phyloP scores from a whole-genome alignment of 352 stramenopile genomes.

The Globisporangium carolinianum region DNA sequence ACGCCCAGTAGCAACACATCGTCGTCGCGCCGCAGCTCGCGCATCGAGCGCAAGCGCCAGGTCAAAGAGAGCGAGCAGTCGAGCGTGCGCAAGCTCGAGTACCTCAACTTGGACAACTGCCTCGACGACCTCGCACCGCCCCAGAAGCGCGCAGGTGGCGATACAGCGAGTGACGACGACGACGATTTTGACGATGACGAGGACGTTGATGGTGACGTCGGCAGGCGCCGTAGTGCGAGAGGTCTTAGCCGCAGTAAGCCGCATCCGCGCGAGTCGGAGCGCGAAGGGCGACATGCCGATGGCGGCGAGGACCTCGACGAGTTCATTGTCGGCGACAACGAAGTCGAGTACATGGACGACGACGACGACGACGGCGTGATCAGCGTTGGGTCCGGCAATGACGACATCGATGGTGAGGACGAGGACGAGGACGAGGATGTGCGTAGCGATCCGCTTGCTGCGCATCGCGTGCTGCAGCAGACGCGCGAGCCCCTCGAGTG shows the following conservation, averaged over 20 bases:
- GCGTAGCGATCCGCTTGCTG: conserved; percentile 24
- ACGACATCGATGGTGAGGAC: conserved; percentile 25
- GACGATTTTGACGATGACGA: conserved; percentile 24
- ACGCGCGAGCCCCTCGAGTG: conserved; percentile 67
- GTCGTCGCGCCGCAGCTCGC: conserved; percentile 46
- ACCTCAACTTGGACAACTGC: conserved; percentile 61
- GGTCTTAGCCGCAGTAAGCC: conserved; percentile 6
- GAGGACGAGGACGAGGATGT: conserved; percentile 25
- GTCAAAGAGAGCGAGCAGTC: conserved; percentile 34
- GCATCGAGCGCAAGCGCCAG: conserved; percentile 47
- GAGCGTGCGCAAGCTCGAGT: conserved; percentile 46
- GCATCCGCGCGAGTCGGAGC: conserved; percentile 14
- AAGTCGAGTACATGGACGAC: conserved; percentile 86
- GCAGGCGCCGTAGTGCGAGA: conserved; percentile 1
- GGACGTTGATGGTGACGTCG: conserved; percentile 22
- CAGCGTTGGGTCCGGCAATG: conserved; percentile 39
- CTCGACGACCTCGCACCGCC: conserved; percentile 27
- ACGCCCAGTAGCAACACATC: conserved; percentile 22
- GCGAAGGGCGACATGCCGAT: conserved; percentile 37
- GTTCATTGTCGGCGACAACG: conserved; percentile 73
- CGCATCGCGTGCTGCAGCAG: conserved; percentile 24
- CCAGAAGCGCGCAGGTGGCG: conserved; percentile 11
- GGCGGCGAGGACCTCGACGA: conserved; percentile 66
- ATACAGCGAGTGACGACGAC: conserved; percentile 14
- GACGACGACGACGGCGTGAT: conserved; percentile 70